A percentile compares a stretch with the other conserved stretches of the same genome.
These are phyloP conservation scores for Rhizopogon sp. DNA, from an alignment of 768 basidiomycete genomes.

Conservation along the genomic window DNA sequence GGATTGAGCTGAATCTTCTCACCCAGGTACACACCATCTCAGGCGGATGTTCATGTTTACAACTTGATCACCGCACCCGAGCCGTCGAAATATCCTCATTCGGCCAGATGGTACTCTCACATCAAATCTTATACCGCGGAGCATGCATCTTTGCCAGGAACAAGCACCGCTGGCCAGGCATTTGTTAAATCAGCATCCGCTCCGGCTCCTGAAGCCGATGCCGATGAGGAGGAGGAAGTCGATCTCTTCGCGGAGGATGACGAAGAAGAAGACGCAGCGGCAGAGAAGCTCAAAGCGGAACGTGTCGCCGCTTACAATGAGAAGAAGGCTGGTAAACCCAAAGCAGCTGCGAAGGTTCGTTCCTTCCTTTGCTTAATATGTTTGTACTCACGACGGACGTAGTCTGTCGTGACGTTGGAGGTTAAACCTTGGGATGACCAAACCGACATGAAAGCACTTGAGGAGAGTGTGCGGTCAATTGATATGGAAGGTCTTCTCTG, in stretches of 20 bases:
- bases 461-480: conserved; percentile 79
- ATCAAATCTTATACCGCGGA: conserved; percentile 84
- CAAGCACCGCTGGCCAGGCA: conserved; percentile 74
- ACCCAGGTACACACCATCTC: conserved; percentile 81
- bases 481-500: conserved; percentile 90
- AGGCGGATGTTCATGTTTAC: conserved; percentile 92
- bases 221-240: conserved; percentile 52
- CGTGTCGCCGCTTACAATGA: conserved; percentile 90
- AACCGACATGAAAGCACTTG: conserved; percentile 91
- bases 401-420: conserved; percentile 97
- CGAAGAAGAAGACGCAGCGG: conserved; percentile 79
- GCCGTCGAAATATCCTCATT: conserved; percentile 62
- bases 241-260: conserved; percentile 79
- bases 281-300: conserved; percentile 84
- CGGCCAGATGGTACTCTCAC: conserved; percentile 91
- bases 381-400: conserved; percentile 8
- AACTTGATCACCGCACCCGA: conserved; percentile 70
- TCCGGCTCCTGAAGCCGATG: conserved; percentile 37
- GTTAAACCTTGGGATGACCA: conserved; percentile 99
- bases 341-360: conserved; percentile 80
- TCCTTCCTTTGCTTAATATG: not conserved
- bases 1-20: conserved; percentile 9
- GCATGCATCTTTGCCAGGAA: conserved; percentile 74
- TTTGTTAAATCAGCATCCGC: conserved; percentile 53
- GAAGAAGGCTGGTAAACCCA: conserved; percentile 90